Percentiles rank a stretch among this genome's conserved stretches.
These are phyloP conservation scores for Carex scoparia DNA, from an alignment of 176 grass and related monocot genomes.

Conservation along the genomic window DNA sequence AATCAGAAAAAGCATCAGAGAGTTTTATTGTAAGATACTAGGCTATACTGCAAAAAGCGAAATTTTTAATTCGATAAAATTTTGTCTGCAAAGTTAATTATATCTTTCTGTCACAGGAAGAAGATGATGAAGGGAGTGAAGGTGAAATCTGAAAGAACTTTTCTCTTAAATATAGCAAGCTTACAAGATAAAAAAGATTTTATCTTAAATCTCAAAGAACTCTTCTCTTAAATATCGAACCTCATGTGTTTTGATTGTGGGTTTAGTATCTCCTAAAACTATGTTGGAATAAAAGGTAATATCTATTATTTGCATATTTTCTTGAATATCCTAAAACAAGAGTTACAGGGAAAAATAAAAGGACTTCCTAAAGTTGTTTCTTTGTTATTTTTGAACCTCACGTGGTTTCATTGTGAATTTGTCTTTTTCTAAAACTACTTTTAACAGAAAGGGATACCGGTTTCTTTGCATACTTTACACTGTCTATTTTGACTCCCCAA, in stretches of 20 bases:
- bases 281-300: not conserved
- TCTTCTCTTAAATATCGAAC: slow-evolving; percentile 24
- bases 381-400: not conserved
- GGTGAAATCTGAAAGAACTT: slow-evolving; percentile 3
- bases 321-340: not conserved
- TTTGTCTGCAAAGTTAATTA: not conserved
- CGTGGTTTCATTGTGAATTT: not conserved
- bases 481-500: not conserved
- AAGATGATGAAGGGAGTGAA: slow-evolving; percentile 22
- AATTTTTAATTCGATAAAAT: not conserved
- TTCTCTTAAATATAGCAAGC: slow-evolving; percentile 25
- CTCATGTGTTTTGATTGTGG: not conserved
- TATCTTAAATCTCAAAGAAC: not conserved
- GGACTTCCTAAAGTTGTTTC: not conserved
- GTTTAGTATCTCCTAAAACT: not conserved
- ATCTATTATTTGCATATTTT: not conserved
- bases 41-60: not conserved
- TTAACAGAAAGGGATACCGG: not conserved
- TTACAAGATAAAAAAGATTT: not conserved
- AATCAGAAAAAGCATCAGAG: slow-evolving; percentile 23
- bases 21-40: slow-evolving; percentile 18
- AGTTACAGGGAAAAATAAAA: not conserved
- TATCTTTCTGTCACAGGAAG: slow-evolving; percentile 32
- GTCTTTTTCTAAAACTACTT: not conserved
- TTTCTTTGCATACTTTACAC: not conserved